These are phyloP conservation scores for Arthrobotrys megalospora DNA, from an alignment of 2,329 filamentous ascomycete species.

Conservation along the genomic window DNA sequence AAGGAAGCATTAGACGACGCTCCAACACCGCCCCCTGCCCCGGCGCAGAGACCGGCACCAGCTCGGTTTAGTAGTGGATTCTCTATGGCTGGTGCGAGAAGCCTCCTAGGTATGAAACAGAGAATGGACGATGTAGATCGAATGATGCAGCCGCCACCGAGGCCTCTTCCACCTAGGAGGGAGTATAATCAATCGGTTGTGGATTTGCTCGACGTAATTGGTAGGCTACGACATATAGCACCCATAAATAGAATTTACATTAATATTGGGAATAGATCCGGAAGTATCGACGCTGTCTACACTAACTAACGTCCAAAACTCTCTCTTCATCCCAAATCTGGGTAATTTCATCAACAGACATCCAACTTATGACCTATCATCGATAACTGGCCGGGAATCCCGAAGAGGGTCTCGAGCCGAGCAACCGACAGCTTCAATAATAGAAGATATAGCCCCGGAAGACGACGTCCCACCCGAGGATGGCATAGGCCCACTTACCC, in stretches of 20 bases:
- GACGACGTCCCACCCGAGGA: slow-evolving; percentile 35
- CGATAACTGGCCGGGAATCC: slow-evolving; percentile 61
- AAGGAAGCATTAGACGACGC: slow-evolving; percentile 46
- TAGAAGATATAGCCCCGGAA: slow-evolving; percentile 63
- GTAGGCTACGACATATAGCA: slow-evolving; percentile 67
- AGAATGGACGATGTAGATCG: slow-evolving; percentile 48
- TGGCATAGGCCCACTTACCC: background rate
- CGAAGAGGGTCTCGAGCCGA: slow-evolving; percentile 61
- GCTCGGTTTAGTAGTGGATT: slow-evolving; percentile 37
- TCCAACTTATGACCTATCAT: slow-evolving; percentile 82
- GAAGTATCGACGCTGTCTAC: slow-evolving; percentile 87
- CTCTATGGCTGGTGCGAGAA: slow-evolving; percentile 47
- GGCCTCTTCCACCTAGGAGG: slow-evolving; percentile 29
- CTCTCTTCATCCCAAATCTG: slow-evolving; percentile 86
- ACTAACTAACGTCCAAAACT: slow-evolving; percentile 90
- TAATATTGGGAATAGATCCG: slow-evolving; percentile 74
- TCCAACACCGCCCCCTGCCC: background rate
- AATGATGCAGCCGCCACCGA: slow-evolving; percentile 40
- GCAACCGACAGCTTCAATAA: slow-evolving; percentile 56
- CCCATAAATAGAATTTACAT: slow-evolving; percentile 63
- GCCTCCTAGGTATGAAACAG: slow-evolving; percentile 53
- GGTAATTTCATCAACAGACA: slow-evolving; percentile 81
- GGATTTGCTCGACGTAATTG: slow-evolving; percentile 78
- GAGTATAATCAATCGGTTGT: slow-evolving; percentile 77
- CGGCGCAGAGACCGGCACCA: slow-evolving; percentile 16